These are phyloP conservation scores for Aspergillus thermomutatus DNA, from an alignment of 2,329 filamentous ascomycete genomes.

Conservation along the genomic window DNA sequence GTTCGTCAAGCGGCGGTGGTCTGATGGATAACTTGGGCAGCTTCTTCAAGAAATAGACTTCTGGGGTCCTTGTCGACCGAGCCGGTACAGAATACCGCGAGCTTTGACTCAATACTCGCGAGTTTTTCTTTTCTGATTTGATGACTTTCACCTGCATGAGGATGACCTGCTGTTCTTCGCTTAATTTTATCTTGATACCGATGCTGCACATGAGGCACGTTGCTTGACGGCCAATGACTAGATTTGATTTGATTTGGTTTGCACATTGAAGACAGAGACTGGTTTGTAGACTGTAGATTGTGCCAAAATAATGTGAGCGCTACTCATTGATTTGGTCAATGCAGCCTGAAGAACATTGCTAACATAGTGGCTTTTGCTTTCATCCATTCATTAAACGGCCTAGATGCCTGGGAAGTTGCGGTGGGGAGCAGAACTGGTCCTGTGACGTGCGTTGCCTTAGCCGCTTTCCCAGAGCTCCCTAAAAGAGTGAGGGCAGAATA, in stretches of 20 bases:
- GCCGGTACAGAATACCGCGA: constrained; percentile 8
- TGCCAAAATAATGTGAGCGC: background rate
- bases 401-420: too few species aligned
- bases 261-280: background rate
- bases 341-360: background rate
- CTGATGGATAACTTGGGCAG: constrained; percentile 34
- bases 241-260: background rate
- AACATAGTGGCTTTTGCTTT: background rate
- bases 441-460: too few species aligned
- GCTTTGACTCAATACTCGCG: background rate
- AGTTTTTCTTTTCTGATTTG: constrained; percentile 5
- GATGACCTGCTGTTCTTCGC: background rate
- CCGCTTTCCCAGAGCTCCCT: too few species aligned
- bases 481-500: too few species aligned
- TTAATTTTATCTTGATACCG: constrained; percentile 6
- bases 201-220: constrained; percentile 2
- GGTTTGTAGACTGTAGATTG: background rate
- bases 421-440: too few species aligned
- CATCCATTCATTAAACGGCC: background rate
- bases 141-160: background rate
- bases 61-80: constrained; percentile 6
- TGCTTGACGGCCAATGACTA: background rate
- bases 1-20: constrained; percentile 15
- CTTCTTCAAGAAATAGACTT: constrained; percentile 39
- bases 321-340: background rate